Evolutionary conservation across 441 rosid genomes (phyloP).

Genomic region (Pelargonium fulgidum): DNA sequence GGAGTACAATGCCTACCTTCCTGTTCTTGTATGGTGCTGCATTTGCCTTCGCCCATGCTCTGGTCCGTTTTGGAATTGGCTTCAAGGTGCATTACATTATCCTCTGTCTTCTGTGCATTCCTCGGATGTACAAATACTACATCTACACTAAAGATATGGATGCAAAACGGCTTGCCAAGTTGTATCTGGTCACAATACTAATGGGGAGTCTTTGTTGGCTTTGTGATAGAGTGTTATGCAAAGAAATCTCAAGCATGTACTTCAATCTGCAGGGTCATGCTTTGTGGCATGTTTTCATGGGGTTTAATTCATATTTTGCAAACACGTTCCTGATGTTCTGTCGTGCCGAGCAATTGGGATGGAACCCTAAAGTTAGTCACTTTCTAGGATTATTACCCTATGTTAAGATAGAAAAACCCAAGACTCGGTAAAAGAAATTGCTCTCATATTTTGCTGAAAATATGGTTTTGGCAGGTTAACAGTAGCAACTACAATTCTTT

Average conservation of each 20-base stretch:
- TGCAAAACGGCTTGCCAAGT: constrained; percentile 65
- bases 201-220: constrained; percentile 67
- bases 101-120: constrained; percentile 80
- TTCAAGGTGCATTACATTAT: constrained; percentile 76
- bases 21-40: constrained; percentile 72
- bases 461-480: constrained; percentile 26
- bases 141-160: constrained; percentile 55
- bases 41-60: constrained; percentile 62
- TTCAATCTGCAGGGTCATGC: constrained; percentile 90
- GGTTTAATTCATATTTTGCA: constrained; percentile 73
- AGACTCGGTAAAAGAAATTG: constrained; percentile 41
- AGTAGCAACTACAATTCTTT: constrained; percentile 20
- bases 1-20: constrained; percentile 87
- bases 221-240: constrained; percentile 55
- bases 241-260: constrained; percentile 45
- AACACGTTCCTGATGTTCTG: constrained; percentile 91
- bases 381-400: constrained; percentile 60
- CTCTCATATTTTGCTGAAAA: constrained; percentile 10
- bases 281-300: constrained; percentile 75
- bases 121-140: constrained; percentile 92
- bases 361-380: constrained; percentile 66
- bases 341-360: constrained; percentile 71
- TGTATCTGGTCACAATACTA: constrained; percentile 51
- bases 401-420: constrained; percentile 70
- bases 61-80: constrained; percentile 57